Evolutionary conservation across 495 filamentous ascomycete species (phyloP).

Genomic region (Trichoderma gamsii): DNA sequence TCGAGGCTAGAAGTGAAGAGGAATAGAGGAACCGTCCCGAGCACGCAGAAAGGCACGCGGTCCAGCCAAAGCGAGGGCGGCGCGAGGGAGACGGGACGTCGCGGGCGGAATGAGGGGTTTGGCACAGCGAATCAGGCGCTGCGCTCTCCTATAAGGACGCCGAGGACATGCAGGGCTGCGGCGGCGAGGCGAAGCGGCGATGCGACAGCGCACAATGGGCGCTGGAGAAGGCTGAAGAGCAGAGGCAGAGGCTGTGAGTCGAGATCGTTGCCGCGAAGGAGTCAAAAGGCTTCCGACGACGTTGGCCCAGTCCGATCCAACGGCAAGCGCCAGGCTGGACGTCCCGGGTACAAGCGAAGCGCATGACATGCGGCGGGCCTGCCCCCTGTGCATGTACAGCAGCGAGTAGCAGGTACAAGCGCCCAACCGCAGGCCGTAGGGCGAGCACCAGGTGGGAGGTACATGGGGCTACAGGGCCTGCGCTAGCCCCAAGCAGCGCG

Average conservation of each 20-base stretch:
- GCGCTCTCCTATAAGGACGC: neutral
- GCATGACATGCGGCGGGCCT: constrained; percentile 9
- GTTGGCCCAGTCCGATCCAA: constrained; percentile 1
- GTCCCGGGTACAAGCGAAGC: constrained; percentile 13
- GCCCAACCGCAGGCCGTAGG: neutral
- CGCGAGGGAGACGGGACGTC: constrained; percentile 9
- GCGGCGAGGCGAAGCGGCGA: neutral
- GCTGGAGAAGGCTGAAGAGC: neutral
- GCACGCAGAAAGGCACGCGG: neutral
- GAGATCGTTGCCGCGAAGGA: neutral
- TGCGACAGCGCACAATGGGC: neutral
- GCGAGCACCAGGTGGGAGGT: neutral
- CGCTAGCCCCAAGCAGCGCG: neutral
- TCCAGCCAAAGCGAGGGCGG: neutral
- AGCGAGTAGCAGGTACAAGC: constrained; percentile 11
- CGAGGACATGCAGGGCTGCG: neutral
- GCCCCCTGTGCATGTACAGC: constrained; percentile 2
- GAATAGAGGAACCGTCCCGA: constrained; percentile 24
- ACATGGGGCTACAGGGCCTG: neutral
- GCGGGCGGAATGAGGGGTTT: constrained; percentile 10
- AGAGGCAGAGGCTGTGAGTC: neutral
- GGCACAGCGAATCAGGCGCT: neutral
- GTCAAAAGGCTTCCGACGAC: neutral
- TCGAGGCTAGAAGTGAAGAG: constrained; percentile 15
- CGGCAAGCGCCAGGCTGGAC: neutral